Conservation (phyloP, 73 alveolate species). For the Paramecium caudatum region DNA sequence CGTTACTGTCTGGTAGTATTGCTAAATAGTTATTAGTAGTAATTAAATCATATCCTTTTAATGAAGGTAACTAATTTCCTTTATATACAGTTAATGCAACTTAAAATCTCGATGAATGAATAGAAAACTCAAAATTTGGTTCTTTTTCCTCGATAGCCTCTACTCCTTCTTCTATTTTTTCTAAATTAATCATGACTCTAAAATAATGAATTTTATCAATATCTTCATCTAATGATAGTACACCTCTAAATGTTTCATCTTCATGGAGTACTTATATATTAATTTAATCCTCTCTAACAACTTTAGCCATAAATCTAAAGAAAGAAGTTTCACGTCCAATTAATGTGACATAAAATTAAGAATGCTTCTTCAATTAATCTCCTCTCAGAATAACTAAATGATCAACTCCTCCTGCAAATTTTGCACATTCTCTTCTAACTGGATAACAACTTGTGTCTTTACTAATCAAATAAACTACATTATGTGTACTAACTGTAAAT, state of each 20-base stretch:
- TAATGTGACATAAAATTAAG: slow-evolving; percentile 49
- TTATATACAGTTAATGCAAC: background rate
- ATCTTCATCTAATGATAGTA: background rate
- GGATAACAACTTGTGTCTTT: slow-evolving; percentile 50
- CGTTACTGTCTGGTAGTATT: background rate
- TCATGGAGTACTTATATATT: slow-evolving; percentile 29
- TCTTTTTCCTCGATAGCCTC: background rate
- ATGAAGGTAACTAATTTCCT: slow-evolving; percentile 23
- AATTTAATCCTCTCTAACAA: background rate
- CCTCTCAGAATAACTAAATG: slow-evolving; percentile 53
- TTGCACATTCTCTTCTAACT: slow-evolving; percentile 39
- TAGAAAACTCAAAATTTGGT: slow-evolving; percentile 27
- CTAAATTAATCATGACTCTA: slow-evolving; percentile 37
- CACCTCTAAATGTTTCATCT: slow-evolving; percentile 62
- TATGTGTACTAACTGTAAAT: slow-evolving; percentile 39
- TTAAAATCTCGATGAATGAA: slow-evolving; percentile 33
- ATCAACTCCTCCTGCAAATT: slow-evolving; percentile 23
- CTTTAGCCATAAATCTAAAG: background rate
- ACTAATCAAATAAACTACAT: slow-evolving; percentile 17
- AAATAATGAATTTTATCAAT: background rate
- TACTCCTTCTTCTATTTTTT: background rate
- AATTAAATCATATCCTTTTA: background rate
- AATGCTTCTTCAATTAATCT: background rate
- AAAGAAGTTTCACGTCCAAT: background rate
- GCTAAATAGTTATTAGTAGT: slow-evolving; percentile 16